Percentiles rank a stretch among this genome's conserved stretches.
These are phyloP conservation scores for Candida nitratophila DNA, from an alignment of 805 yeast species.

Conservation along the genomic window DNA sequence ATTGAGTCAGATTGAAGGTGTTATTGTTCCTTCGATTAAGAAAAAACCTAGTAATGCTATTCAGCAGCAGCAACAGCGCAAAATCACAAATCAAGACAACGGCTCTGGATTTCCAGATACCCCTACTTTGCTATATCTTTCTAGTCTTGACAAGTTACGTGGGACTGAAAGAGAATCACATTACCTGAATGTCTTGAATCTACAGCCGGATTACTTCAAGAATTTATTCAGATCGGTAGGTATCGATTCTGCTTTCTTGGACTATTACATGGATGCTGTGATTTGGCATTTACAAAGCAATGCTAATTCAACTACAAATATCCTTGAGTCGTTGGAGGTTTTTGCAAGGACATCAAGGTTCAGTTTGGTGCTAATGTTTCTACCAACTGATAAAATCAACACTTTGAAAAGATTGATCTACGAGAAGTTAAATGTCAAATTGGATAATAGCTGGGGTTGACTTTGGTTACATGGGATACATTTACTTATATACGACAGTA, in stretches of 20 bases:
- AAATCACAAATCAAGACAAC: no score
- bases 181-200: conserved; percentile 29
- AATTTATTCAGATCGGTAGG: conserved; percentile 35
- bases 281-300: conserved; percentile 14
- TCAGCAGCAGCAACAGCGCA: no score
- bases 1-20: conserved; percentile 1
- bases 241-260: conserved; percentile 41
- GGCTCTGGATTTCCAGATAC: conserved; percentile 32
- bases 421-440: no score
- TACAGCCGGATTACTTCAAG: conserved; percentile 20
- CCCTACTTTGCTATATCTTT: conserved; percentile 41
- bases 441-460: no score
- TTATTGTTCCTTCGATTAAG: not conserved
- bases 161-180: conserved; percentile 21
- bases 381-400: not conserved
- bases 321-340: conserved; percentile 13
- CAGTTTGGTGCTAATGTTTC: not conserved
- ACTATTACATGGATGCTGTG: conserved; percentile 39
- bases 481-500: not conserved
- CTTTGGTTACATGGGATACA: no score
- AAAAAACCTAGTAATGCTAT: no score
- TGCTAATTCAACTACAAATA: not conserved
- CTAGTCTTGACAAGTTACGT: conserved; percentile 29
- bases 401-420: not conserved
- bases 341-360: conserved; percentile 31